Base-by-base conservation (phyloP, 2,329 filamentous ascomycete genomes). In the Nemania serpens region DNA sequence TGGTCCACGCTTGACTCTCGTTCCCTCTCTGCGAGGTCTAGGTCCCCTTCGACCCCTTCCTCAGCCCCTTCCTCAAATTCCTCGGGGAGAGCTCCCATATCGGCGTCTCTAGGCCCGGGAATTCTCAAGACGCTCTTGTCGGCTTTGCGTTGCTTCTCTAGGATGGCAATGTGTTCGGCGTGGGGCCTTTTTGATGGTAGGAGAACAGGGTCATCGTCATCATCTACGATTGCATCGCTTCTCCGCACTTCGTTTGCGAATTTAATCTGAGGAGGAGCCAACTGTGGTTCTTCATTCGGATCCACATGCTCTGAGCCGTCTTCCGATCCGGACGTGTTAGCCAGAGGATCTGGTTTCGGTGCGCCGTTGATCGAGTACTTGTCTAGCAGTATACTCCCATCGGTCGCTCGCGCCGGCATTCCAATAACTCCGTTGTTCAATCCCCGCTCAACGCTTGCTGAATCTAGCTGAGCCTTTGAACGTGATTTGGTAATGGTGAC, bases 91-190 rank as follows among this genome's bases (percentile, higher is more conserved):
- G 91, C 83, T 25, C 94, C 95, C 52, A 87, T 86, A 69, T 99
- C 95, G 50, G 90, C 93, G 71, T 98, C 95, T 68, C 93, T 83
- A 1, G 95, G 95, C 18, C 93, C 93, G 0, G 95, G 95, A 69
- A 99, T 98, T 42, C 92, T 89, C 45, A 98, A 78, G 0, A 93
- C 87, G 55, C 87, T 88, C 58, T 90, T 88, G 63, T 87, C 86
- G 1, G 81, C 82, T 58, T 91, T 89, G 39, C 93, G 86, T 74
- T 97, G 94, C 34, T 90, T 88, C 74, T 97, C 87, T 13, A 97
- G 75, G 69, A 98, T 95, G 5, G 90, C 90, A 70, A 97, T 96
- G 71, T 96, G 91, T 63, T 93, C 89, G 56, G 92, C 90, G 46
- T 90, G 82, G 36, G 83, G 80, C 49, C 84, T 74, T 48, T 78